A percentile compares a stretch with the other conserved stretches of the same genome.
Conservation (phyloP, 768 basidiomycete species). For the Mycena venus region DNA sequence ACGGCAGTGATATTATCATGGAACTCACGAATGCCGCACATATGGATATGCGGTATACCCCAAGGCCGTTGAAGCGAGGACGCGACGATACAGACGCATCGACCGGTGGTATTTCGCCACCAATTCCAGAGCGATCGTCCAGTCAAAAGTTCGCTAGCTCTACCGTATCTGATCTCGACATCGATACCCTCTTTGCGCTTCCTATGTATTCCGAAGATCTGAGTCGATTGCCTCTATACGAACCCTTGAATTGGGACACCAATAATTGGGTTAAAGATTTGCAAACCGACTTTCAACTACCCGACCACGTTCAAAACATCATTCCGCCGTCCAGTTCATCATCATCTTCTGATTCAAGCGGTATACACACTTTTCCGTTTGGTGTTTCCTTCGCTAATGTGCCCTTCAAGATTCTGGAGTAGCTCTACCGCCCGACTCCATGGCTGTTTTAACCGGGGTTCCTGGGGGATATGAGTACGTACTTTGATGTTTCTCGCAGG, state of each 20-base stretch:
- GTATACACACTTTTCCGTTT: background rate
- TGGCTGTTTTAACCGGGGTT: constrained; percentile 1
- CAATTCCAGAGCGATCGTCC: background rate
- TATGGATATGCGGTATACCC: background rate
- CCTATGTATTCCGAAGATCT: constrained; percentile 29
- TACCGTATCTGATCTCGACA: background rate
- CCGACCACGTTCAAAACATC: background rate
- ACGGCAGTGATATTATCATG: constrained; percentile 26
- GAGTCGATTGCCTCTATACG: constrained; percentile 25
- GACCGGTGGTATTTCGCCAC: background rate
- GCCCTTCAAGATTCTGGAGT: background rate
- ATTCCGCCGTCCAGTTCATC: background rate
- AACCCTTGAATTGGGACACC: constrained; percentile 16
- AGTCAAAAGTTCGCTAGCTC: background rate
- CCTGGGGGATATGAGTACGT: constrained; percentile 34
- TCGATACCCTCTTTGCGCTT: constrained; percentile 8
- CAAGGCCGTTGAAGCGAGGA: constrained; percentile 26
- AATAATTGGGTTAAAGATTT: background rate
- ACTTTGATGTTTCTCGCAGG: background rate
- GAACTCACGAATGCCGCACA: constrained; percentile 30
- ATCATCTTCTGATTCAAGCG: background rate
- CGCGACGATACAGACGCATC: background rate
- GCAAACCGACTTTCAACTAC: background rate
- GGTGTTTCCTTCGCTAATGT: background rate
- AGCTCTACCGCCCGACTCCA: background rate